Evolutionary conservation across 345 rosid genomes (phyloP).

Genomic region (Garcia nutans): DNA sequence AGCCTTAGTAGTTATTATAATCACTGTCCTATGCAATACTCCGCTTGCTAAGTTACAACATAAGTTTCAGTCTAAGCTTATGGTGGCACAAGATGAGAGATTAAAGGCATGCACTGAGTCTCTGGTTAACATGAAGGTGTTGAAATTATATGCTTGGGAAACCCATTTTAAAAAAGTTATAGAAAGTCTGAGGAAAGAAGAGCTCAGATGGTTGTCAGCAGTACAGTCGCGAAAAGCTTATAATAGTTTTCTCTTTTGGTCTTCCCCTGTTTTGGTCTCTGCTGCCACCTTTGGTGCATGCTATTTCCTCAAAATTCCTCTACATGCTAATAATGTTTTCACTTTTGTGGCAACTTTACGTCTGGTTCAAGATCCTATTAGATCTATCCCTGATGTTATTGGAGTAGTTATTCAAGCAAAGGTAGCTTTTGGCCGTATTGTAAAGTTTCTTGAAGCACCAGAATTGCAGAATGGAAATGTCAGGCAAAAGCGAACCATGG

Average conservation of each 20-base stretch:
- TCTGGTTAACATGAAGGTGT: conserved; percentile 82
- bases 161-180: conserved; percentile 77
- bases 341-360: conserved; percentile 90
- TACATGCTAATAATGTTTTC: conserved; percentile 81
- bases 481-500: conserved; percentile 33
- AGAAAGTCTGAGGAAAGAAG: conserved; percentile 61
- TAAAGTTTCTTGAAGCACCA: conserved; percentile 80
- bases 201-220: conserved; percentile 69
- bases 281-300: conserved; percentile 87
- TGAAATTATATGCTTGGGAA: conserved; percentile 96
- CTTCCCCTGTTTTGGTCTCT: conserved; percentile 86
- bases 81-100: conserved; percentile 79
- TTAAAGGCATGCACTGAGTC: conserved; percentile 83
- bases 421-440: conserved; percentile 75
- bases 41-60: conserved; percentile 95
- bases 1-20: conserved; percentile 61
- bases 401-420: conserved; percentile 87
- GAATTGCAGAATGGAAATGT: conserved; percentile 63
- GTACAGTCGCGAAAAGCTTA: conserved; percentile 74
- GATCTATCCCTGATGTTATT: conserved; percentile 79
- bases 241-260: conserved; percentile 74
- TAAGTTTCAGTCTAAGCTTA: conserved; percentile 70
- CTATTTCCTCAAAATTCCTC: conserved; percentile 69
- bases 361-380: conserved; percentile 82
- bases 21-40: conserved; percentile 78